Evolutionary conservation across 177 flowering plant genomes (phyloP).

Genomic region (Tripterygium wilfordii): DNA sequence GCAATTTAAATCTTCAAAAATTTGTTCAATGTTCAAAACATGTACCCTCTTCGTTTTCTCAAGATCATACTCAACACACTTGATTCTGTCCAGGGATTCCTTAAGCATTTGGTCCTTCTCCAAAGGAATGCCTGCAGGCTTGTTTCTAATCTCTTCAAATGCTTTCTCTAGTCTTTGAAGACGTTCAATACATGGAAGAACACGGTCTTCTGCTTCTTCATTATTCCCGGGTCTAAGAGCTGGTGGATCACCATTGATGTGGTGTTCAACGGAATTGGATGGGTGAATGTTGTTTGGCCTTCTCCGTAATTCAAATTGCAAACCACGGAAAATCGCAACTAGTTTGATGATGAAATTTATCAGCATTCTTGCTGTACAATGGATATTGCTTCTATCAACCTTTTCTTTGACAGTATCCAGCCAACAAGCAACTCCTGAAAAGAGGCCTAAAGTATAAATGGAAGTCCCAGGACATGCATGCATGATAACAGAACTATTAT

Average conservation of each 20-base stretch:
- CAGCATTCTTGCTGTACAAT: constrained; percentile 22
- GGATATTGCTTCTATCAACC: constrained; percentile 23
- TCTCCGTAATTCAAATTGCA: constrained; percentile 32
- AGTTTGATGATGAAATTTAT: constrained; percentile 40
- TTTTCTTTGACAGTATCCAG: constrained; percentile 23
- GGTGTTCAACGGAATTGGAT: constrained; percentile 23
- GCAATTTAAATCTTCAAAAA: too few species aligned
- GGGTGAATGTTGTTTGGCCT: constrained; percentile 32
- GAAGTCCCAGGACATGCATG: too few species aligned
- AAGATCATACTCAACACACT: constrained; percentile 78
- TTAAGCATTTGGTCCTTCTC: constrained; percentile 77
- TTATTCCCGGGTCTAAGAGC: constrained; percentile 28
- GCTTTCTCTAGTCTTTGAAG: constrained; percentile 68
- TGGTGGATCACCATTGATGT: constrained; percentile 18
- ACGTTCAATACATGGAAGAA: constrained; percentile 67
- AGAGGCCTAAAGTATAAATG: too few species aligned
- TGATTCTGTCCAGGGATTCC: constrained; percentile 82
- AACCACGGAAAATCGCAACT: constrained; percentile 27
- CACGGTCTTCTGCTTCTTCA: constrained; percentile 35
- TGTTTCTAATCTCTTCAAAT: constrained; percentile 51
- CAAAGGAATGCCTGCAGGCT: constrained; percentile 59
- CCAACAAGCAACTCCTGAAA: constrained; percentile 30
- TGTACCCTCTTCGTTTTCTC: constrained; percentile 77
- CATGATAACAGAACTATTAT: too few species aligned
- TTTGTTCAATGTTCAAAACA: too few species aligned